Evolutionary conservation across 257 asterid species (phyloP).

Genomic region (Petrea volubilis): DNA sequence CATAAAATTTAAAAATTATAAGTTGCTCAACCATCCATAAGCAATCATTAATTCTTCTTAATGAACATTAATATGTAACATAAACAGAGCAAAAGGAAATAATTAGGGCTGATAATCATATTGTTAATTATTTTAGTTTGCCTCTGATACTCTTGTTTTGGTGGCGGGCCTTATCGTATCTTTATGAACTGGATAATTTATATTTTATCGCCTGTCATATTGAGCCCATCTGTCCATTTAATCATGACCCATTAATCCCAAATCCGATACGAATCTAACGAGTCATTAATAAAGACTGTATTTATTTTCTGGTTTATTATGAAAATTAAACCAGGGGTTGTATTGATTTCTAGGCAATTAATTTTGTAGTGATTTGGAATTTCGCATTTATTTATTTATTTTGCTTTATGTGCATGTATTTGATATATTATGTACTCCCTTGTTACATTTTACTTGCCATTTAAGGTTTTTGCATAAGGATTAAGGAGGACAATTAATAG

Average conservation of each 20-base stretch:
- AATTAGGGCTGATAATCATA: not conserved
- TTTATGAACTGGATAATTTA: not conserved
- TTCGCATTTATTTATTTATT: too few species aligned
- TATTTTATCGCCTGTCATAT: not conserved
- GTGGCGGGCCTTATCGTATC: not conserved
- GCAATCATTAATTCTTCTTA: too few species aligned
- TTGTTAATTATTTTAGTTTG: not conserved
- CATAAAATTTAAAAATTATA: too few species aligned
- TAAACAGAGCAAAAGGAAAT: not conserved
- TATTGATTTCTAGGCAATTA: too few species aligned
- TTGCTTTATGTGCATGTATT: too few species aligned
- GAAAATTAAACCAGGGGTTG: not conserved
- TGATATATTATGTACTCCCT: too few species aligned
- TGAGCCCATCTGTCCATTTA: conserved; percentile 13
- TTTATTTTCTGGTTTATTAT: not conserved
- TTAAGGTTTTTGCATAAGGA: too few species aligned
- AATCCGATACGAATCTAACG: not conserved
- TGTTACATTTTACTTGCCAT: too few species aligned
- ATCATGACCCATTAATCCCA: conserved; percentile 10
- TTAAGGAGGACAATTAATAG: too few species aligned
- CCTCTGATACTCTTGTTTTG: not conserved
- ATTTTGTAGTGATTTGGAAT: too few species aligned
- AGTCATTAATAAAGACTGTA: conserved; percentile 18
- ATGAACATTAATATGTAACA: too few species aligned
- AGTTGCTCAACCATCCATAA: too few species aligned